Evolutionary conservation across 495 filamentous ascomycete species (phyloP), one percentile per base, ranked within the genome.

Genomic region (Neurospora hispaniola): DNA sequence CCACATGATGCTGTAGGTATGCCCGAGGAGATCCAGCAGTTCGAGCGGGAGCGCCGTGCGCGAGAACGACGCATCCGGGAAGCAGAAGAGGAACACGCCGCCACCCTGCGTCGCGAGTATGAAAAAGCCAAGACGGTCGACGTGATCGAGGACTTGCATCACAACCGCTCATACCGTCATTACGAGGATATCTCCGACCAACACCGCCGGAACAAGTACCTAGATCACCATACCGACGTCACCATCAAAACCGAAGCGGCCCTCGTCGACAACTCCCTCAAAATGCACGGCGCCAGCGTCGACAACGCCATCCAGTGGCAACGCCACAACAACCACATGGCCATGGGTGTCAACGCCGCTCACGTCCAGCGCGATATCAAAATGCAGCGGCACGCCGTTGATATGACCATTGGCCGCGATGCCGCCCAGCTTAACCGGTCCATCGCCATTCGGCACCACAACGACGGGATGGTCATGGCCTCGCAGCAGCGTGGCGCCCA

Each of bases 1-100:
- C 83, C 83, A 4, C 74, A 75, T 1, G 82, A 83, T 59, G 79
- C 79, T 0, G 72, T 84, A 9, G 81, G 82, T 9, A 74, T 84
- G 48, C 83, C 83, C 0, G 71, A 78, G 11, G 78, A 81, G 18
- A 80, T 85, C 59, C 73, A 76, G 11, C 77, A 80, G 12, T 79
- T 81, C 69, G 82, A 84, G 69, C 76, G 79, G 39, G 78, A 81
- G 31, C 81, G 80, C 16, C 77, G 79, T 31, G 75, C 76, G 4
- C 76, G 81, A 5, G 77, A 81, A 44, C 75, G 75, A 8, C 80
- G 78, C 0, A 73, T 79, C 12, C 76, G 74, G 16, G 72, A 74
- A 41, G 73, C 76, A 1, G 75, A 80, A 31, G 78, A 83, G 69
- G 78, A 80, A 1, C 79, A 83, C 48, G 69, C 54, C 20, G 72